Evolutionary conservation across 2,329 filamentous ascomycete species (phyloP).

Genomic region (Pseudopithomyces chartarum): DNA sequence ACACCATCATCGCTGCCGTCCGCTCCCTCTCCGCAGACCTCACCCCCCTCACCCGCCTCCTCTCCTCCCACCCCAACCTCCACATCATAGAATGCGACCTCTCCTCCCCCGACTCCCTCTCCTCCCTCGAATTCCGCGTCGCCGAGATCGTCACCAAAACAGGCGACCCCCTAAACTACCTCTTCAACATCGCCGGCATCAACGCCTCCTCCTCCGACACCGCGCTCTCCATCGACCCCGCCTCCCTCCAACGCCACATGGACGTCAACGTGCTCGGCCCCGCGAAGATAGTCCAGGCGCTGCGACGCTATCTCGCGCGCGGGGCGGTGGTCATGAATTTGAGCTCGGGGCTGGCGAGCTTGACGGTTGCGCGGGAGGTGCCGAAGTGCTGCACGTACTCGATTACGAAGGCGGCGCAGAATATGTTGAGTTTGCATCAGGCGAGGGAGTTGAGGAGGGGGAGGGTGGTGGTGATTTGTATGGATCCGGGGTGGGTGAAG

Average conservation of each 20-base stretch:
- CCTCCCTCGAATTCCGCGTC: conserved; percentile 43
- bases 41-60: conserved; percentile 32
- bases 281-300: conserved; percentile 50
- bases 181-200: conserved; percentile 51
- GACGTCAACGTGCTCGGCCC: conserved; percentile 55
- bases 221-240: conserved; percentile 45
- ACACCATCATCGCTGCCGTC: conserved; percentile 48
- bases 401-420: conserved; percentile 52
- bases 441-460: conserved; percentile 44
- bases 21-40: conserved; percentile 41
- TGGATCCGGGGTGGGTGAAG: conserved; percentile 54
- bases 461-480: conserved; percentile 43
- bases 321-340: conserved; percentile 44
- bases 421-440: conserved; percentile 52
- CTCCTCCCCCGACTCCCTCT: conserved; percentile 32
- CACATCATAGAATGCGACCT: conserved; percentile 51
- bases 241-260: conserved; percentile 48
- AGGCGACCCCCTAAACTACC: conserved; percentile 46
- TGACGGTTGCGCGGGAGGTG: conserved; percentile 36
- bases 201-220: conserved; percentile 45
- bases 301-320: conserved; percentile 37
- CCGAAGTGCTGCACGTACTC: conserved; percentile 47
- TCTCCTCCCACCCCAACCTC: conserved; percentile 27
- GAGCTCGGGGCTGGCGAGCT: conserved; percentile 38
- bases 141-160: conserved; percentile 38